Evolutionary conservation across 2,329 filamentous ascomycete genomes (phyloP).

Genomic region (Didymosphaeria variabile): DNA sequence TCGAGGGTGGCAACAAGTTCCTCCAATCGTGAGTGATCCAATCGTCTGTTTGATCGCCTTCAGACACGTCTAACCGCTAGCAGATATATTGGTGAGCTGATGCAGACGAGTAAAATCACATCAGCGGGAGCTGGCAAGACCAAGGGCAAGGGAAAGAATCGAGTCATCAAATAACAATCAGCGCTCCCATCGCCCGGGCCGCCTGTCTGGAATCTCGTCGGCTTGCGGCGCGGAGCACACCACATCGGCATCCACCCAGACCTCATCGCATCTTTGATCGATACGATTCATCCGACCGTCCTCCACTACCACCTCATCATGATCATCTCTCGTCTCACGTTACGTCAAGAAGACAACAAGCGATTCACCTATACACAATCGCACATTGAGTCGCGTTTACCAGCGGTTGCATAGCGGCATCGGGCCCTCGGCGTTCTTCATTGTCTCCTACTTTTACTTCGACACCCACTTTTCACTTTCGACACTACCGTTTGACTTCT

Average conservation of each 20-base stretch:
- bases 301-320: conserved; percentile 44
- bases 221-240: conserved; percentile 31
- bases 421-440: conserved; percentile 14
- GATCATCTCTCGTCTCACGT: conserved; percentile 42
- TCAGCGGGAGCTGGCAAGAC: conserved; percentile 61
- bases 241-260: conserved; percentile 39
- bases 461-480: conserved; percentile 4
- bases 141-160: conserved; percentile 55
- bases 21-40: conserved; percentile 70
- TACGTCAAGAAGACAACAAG: conserved; percentile 27
- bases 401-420: conserved; percentile 47
- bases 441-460: conserved; percentile 3
- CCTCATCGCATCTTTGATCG: conserved; percentile 39
- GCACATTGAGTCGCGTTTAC: conserved; percentile 37
- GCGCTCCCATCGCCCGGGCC: conserved; percentile 27
- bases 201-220: conserved; percentile 21
- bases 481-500: conserved; percentile 8
- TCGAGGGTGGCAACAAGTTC: conserved; percentile 97
- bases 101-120: conserved; percentile 75
- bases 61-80: conserved; percentile 23
- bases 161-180: conserved; percentile 48
- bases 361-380: conserved; percentile 26
- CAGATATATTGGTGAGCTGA: conserved; percentile 96
- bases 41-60: neutral
- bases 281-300: conserved; percentile 39